Conservation (phyloP, 2,329 filamentous ascomycete genomes). For the Stagonosporopsis cucurbitacearum region DNA sequence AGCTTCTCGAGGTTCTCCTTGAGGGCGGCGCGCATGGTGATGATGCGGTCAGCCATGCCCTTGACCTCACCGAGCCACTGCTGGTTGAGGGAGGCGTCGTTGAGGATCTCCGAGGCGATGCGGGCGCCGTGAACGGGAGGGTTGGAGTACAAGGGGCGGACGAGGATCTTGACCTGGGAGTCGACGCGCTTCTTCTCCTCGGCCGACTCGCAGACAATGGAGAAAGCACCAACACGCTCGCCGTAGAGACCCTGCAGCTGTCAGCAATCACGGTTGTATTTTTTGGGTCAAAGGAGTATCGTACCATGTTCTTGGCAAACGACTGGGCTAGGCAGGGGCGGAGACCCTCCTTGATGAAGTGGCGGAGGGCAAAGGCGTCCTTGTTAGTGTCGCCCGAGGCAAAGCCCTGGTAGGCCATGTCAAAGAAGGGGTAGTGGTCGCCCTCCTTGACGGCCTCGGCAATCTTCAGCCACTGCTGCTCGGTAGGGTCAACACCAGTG, state of each 20-base stretch:
- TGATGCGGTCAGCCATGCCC: slow-evolving; percentile 98
- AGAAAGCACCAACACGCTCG: slow-evolving; percentile 97
- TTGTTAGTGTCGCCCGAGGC: slow-evolving; percentile 89
- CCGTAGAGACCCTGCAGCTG: slow-evolving; percentile 82
- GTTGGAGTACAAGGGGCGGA: slow-evolving; percentile 97
- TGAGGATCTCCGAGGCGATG: slow-evolving; percentile 90
- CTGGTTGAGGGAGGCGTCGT: slow-evolving; percentile 80
- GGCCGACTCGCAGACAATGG: slow-evolving; percentile 80
- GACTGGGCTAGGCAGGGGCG: slow-evolving; percentile 87
- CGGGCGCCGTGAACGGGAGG: slow-evolving; percentile 95
- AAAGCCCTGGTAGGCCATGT: slow-evolving; percentile 96
- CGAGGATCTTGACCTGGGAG: slow-evolving; percentile 97
- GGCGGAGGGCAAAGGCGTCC: slow-evolving; percentile 90
- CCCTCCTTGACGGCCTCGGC: slow-evolving; percentile 83
- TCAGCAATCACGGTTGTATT: background rate
- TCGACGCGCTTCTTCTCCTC: slow-evolving; percentile 96
- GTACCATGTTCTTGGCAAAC: slow-evolving; percentile 99
- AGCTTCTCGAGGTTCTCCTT: slow-evolving; percentile 95
- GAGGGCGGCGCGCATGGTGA: slow-evolving; percentile 93
- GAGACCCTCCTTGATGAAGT: slow-evolving; percentile 94
- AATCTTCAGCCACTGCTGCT: slow-evolving; percentile 92
- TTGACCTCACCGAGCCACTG: slow-evolving; percentile 98
- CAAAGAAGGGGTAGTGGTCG: slow-evolving; percentile 87
- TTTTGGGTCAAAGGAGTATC: slow-evolving; percentile 19
- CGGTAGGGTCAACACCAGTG: slow-evolving; percentile 91